phyloP scores from a whole-genome alignment of 1,284 basidiomycete genomes.

The Ustilago nuda region DNA sequence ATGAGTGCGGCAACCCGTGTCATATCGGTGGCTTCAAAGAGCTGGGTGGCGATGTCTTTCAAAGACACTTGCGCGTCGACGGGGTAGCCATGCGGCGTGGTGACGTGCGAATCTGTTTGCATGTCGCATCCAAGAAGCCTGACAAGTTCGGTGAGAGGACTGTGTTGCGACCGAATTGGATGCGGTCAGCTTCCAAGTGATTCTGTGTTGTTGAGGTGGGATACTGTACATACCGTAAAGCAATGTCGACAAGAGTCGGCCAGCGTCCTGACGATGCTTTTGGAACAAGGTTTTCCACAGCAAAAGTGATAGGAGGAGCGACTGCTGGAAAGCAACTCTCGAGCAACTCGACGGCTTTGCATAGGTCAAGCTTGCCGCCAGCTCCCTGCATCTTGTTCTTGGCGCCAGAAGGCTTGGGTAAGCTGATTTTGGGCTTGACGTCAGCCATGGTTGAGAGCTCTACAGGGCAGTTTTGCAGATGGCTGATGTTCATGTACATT shows the following conservation, averaged over 20 bases:
- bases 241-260: conserved; percentile 11
- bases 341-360: conserved; percentile 12
- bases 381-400: background rate
- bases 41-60: conserved; percentile 1
- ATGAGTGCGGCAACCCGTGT: conserved; percentile 21
- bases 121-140: conserved; percentile 3
- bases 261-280: background rate
- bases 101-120: background rate
- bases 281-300: conserved; percentile 8
- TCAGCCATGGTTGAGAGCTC: background rate
- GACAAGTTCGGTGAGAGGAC: conserved; percentile 23
- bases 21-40: conserved; percentile 21
- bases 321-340: conserved; percentile 28
- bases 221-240: conserved; percentile 11
- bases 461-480: background rate
- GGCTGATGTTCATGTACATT: background rate
- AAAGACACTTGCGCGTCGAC: background rate
- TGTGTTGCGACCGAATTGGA: background rate
- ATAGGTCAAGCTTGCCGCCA: conserved; percentile 2
- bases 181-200: conserved; percentile 3
- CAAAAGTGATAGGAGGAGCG: conserved; percentile 19
- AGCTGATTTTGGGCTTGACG: background rate
- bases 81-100: background rate
- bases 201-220: background rate
- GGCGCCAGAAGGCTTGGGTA: background rate